phyloP scores from a whole-genome alignment of 768 basidiomycete species.

The Termitomyces sp. region DNA sequence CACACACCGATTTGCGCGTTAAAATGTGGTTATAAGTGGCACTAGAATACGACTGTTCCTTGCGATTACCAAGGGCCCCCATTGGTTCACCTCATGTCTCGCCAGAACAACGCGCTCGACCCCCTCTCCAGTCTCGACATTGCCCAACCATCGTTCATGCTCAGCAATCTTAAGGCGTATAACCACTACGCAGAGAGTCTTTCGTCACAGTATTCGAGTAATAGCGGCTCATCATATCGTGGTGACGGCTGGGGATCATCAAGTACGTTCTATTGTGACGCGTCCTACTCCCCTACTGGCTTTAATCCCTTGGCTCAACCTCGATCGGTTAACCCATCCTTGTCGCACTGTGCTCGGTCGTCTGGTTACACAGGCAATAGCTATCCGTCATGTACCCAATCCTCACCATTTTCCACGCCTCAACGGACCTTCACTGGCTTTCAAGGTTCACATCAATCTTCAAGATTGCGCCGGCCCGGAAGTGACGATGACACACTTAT shows the following conservation, averaged over 20 bases:
- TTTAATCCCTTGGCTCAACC: conserved; percentile 6
- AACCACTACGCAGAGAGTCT: conserved; percentile 10
- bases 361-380: not conserved
- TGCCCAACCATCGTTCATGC: conserved; percentile 11
- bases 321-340: not conserved
- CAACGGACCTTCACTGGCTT: conserved; percentile 4
- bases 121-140: conserved; percentile 12
- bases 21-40: conserved; percentile 15
- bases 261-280: conserved; percentile 3
- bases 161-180: conserved; percentile 8
- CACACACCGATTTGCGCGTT: conserved; percentile 10
- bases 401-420: conserved; percentile 6
- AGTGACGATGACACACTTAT: conserved; percentile 8
- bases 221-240: conserved; percentile 2
- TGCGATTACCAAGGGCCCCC: conserved; percentile 8
- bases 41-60: conserved; percentile 1
- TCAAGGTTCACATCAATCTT: conserved; percentile 8
- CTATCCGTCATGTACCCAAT: conserved; percentile 5
- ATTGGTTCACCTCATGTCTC: conserved; percentile 8
- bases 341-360: not conserved
- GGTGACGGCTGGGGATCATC: conserved; percentile 5
- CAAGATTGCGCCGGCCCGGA: not conserved
- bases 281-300: not conserved
- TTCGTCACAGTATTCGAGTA: conserved; percentile 9
- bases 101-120: conserved; percentile 9